Base-by-base conservation (phyloP, 805 yeast species). In the Nakazawaea wyomingensis region DNA sequence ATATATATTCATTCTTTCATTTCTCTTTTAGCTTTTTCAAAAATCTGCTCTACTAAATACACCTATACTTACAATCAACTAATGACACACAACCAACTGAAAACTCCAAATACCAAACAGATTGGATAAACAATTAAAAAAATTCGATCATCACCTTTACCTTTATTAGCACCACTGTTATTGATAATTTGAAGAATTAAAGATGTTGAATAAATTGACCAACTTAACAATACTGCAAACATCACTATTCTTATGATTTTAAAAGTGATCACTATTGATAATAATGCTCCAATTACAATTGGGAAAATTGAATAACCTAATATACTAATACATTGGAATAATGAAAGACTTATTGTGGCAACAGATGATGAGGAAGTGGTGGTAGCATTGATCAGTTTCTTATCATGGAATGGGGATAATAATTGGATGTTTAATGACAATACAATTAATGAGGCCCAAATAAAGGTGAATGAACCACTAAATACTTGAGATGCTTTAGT, bases 291-390 rank as follows among this genome's bases (percentile, higher is more conserved):
- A 7, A 71, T 48, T 2, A 71, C 66, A 21, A 76, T 65, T 2
- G 82, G 82, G 53, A 76, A 76, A 59, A 74, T 57, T 20, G 78
- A 68, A 57, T 77, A 77, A 2, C 80, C 77, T 11, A 75, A 61
- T 21, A 80, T 77, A 55, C 78, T 70, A 24, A 77, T 62, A 39
- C 81, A 76, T 32, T 76, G 75, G 64, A 76, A 66, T 44, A 76
- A 73, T 2, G 79, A 72, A 21, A 77, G 65, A 30, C 68, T 70
- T 24, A 64, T 53, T 3, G 60, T 56, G 8, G 50, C 16, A 16
- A n/a, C n/a, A n/a, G n/a, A n/a, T n/a, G n/a, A n/a, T n/a, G n/a
- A n/a, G n/a, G n/a, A n/a, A n/a, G n/a, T n/a, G n/a, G n/a, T n/a
- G n/a, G 51, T 52, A 16, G 61, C 60, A 18, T 46, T 39, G 14